A percentile compares a stretch with the other conserved stretches of the same genome.
Evolutionary conservation across 169 alveolate genomes (phyloP).

Genomic region (Amoebophrya sp.): DNA sequence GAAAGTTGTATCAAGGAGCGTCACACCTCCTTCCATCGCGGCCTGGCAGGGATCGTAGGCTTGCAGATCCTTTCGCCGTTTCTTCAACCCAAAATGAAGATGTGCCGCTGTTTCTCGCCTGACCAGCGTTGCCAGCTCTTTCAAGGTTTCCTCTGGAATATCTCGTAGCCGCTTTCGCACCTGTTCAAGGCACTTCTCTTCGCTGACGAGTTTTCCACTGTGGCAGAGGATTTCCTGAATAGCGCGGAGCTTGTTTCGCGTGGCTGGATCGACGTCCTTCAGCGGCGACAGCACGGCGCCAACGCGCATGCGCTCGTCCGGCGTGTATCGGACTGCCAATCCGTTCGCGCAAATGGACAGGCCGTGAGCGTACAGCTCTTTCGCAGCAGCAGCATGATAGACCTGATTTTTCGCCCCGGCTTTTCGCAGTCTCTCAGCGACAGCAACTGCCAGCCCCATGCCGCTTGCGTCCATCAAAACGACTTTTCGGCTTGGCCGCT

Average conservation of each 20-base stretch:
- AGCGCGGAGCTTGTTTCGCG: background rate
- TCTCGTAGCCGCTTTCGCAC: background rate
- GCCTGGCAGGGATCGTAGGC: background rate
- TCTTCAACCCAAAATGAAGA: background rate
- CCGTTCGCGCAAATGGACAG: background rate
- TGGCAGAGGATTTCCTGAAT: background rate
- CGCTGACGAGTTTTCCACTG: background rate
- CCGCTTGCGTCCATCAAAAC: background rate
- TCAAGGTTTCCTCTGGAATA: background rate
- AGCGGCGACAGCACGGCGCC: background rate
- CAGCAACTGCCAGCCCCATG: background rate
- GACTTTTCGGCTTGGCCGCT: background rate
- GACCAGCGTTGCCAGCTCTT: background rate
- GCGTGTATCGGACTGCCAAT: background rate
- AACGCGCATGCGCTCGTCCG: background rate
- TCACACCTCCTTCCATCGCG: background rate
- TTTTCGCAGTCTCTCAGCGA: background rate
- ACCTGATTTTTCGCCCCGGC: background rate
- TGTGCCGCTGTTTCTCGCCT: background rate
- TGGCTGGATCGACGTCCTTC: background rate
- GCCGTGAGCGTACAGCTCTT: background rate
- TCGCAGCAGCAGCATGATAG: background rate
- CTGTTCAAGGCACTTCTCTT: background rate
- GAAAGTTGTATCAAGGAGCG: background rate
- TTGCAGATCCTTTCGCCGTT: background rate